Percentiles rank a stretch among this genome's conserved stretches.
These are phyloP conservation scores for Epichloe glyceriae DNA, from an alignment of 2,329 filamentous ascomycete genomes.

Conservation along the genomic window DNA sequence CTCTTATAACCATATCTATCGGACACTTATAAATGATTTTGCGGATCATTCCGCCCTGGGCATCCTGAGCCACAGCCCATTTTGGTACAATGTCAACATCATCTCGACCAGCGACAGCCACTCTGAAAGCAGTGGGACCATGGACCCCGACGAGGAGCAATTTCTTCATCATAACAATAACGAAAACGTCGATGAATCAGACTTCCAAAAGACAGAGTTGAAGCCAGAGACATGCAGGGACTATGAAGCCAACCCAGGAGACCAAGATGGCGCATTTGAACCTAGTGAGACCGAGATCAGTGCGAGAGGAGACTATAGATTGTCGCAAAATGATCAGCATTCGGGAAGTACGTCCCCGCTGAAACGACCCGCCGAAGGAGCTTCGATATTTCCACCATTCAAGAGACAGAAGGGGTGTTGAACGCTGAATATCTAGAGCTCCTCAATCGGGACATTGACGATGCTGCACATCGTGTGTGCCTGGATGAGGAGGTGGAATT, in stretches of 20 bases:
- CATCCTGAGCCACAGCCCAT: background rate
- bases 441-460: slow-evolving; percentile 45
- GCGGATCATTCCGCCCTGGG: background rate
- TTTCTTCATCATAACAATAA: slow-evolving; percentile 3
- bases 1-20: background rate
- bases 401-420: slow-evolving; percentile 32
- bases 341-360: slow-evolving; percentile 10
- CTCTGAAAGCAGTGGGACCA: slow-evolving; percentile 11
- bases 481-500: slow-evolving; percentile 20
- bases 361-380: slow-evolving; percentile 18
- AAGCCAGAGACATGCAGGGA: background rate
- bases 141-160: slow-evolving; percentile 18
- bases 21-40: background rate
- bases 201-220: background rate
- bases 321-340: background rate
- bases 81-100: slow-evolving; percentile 17
- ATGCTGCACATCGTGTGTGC: slow-evolving; percentile 29
- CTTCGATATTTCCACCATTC: slow-evolving; percentile 19
- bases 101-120: slow-evolving; percentile 9
- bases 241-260: background rate
- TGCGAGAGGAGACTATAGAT: background rate
- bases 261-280: background rate
- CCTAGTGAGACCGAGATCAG: slow-evolving; percentile 3
- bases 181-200: background rate
- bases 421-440: slow-evolving; percentile 35